Evolutionary conservation across 768 basidiomycete genomes (phyloP).

Genomic region (Psilocybe tampanensis): DNA sequence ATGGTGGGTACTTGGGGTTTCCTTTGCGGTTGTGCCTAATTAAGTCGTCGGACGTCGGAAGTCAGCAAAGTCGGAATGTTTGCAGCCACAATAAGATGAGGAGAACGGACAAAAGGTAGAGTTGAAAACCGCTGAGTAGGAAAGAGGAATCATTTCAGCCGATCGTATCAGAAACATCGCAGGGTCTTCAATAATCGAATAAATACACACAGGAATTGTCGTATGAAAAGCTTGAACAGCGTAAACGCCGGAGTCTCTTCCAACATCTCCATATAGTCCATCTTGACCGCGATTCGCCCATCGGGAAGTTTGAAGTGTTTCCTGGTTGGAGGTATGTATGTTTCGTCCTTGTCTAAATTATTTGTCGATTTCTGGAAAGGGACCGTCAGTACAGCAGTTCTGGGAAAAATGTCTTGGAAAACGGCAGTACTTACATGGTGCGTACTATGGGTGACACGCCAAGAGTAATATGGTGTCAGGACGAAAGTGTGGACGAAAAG

Average conservation of each 20-base stretch:
- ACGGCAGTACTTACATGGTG: constrained; percentile 53
- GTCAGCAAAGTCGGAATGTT: not conserved
- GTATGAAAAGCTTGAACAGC: constrained; percentile 47
- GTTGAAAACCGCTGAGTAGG: constrained; percentile 46
- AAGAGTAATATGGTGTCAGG: constrained; percentile 64
- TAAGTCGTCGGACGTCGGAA: not conserved
- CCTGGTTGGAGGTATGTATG: constrained; percentile 56
- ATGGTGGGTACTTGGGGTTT: constrained; percentile 44
- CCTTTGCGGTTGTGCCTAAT: constrained; percentile 50
- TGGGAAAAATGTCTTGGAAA: not conserved
- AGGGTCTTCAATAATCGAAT: not conserved
- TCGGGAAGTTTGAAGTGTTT: constrained; percentile 46
- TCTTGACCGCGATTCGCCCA: constrained; percentile 37
- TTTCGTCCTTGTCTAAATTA: constrained; percentile 72
- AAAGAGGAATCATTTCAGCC: not conserved
- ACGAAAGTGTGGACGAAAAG: constrained; percentile 46
- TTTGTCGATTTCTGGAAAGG: constrained; percentile 45
- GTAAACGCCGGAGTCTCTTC: constrained; percentile 56
- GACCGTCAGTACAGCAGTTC: not conserved
- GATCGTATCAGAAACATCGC: not conserved
- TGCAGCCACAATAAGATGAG: not conserved
- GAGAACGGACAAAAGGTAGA: constrained; percentile 47
- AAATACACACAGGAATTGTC: constrained; percentile 48
- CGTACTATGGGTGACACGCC: constrained; percentile 65
- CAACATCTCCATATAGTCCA: constrained; percentile 48